phyloP scores from a whole-genome alignment of 2,329 filamentous ascomycete genomes.

The Fonsecaea pedrosoi region DNA sequence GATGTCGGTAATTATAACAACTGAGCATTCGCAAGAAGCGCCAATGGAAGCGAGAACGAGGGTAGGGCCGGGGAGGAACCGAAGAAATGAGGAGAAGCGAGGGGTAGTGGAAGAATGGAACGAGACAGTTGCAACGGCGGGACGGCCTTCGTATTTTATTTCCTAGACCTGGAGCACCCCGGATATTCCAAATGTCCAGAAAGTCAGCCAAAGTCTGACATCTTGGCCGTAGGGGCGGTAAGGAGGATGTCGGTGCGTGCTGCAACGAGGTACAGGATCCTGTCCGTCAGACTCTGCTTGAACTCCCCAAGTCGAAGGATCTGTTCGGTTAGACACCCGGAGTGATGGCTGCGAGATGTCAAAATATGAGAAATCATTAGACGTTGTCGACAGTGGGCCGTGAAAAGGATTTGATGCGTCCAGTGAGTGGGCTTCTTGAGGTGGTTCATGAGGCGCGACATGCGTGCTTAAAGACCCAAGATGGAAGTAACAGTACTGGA shows the following conservation, averaged over 20 bases:
- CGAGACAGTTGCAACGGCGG: not conserved
- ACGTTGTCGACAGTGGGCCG: not conserved
- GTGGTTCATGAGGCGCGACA: not conserved
- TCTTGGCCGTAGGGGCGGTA: not conserved
- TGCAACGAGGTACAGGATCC: not conserved
- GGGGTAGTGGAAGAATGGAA: slow-evolving; percentile 6
- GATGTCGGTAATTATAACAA: not conserved
- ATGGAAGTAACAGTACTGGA: not conserved
- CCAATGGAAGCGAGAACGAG: not conserved
- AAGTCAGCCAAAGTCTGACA: slow-evolving; percentile 1
- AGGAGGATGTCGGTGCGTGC: not conserved
- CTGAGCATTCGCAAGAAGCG: not conserved
- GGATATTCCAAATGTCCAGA: not conserved
- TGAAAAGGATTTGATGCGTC: not conserved
- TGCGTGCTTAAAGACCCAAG: not conserved
- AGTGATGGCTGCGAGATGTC: not conserved
- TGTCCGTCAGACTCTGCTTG: not conserved
- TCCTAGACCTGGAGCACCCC: not conserved
- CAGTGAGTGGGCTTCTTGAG: not conserved
- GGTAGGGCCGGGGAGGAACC: not conserved
- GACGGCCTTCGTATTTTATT: not conserved
- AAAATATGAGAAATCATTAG: not conserved
- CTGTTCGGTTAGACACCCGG: not conserved
- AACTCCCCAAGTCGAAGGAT: not conserved
- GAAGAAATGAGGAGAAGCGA: slow-evolving; percentile 19